Evolutionary conservation across 768 basidiomycete genomes (phyloP).

Genomic region (Leucosporidium yakuticum): DNA sequence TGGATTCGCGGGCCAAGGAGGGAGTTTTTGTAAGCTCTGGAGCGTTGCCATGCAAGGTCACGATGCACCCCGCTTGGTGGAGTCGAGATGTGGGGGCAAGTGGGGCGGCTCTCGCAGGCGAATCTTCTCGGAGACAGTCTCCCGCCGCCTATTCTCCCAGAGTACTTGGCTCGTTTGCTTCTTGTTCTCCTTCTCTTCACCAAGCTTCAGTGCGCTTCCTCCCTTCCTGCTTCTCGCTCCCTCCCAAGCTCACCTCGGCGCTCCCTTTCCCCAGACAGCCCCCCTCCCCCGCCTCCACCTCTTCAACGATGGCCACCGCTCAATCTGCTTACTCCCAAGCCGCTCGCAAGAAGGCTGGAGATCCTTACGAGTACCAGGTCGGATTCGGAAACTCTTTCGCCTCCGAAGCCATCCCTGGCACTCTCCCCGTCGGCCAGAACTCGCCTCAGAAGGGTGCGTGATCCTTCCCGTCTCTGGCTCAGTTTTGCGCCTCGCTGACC

Average conservation of each 20-base stretch:
- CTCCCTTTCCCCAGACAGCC: too few relatives aligned
- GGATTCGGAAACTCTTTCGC: constrained; percentile 59
- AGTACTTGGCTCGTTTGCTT: too few relatives aligned
- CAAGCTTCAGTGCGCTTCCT: neutral
- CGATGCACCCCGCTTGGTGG: too few relatives aligned
- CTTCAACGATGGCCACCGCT: constrained; percentile 28
- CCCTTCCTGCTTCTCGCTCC: neutral
- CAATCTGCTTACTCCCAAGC: constrained; percentile 21
- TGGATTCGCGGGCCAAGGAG: too few relatives aligned
- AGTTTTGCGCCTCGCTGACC: neutral
- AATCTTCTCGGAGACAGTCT: neutral
- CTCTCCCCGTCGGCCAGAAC: constrained; percentile 58
- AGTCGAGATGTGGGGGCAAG: neutral
- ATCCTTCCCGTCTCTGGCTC: neutral
- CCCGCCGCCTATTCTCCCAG: neutral
- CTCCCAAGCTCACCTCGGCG: too few relatives aligned
- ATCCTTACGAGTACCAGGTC: constrained; percentile 57
- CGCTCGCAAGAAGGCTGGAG: constrained; percentile 42
- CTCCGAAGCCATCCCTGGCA: constrained; percentile 47
- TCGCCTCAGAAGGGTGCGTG: constrained; percentile 55
- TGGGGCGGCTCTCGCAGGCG: too few relatives aligned
- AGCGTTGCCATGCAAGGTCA: too few relatives aligned
- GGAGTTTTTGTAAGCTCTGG: too few relatives aligned
- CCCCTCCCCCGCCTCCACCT: neutral
- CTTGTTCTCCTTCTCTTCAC: neutral